Base-by-base conservation (phyloP, 176 grass and related monocot genomes). In the Juncus inflexus region DNA sequence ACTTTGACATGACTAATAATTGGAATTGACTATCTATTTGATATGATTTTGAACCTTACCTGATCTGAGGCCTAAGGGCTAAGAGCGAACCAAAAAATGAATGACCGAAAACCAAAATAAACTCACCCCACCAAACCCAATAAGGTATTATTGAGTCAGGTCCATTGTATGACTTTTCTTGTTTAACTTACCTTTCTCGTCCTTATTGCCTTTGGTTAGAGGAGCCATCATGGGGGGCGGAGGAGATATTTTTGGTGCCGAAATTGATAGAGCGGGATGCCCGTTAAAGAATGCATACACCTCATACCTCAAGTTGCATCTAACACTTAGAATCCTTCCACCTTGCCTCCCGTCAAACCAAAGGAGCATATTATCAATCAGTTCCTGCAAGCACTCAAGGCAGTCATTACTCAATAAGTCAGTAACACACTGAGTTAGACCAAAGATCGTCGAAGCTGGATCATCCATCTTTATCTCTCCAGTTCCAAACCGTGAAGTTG, bases 371-470 rank as follows among this genome's bases (percentile, higher is more conserved):
- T 12, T 4, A 3, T 12, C 3, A 19, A 45, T 12, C 12, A 68
- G 52, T 1, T 9, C 7, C 3, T 28, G 4, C 37, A 80, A 37
- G 36, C 78, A 81, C 3, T 5, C 0, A 13, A 2, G 0, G 47
- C 78, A 81, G 2, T 39, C 4, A 28, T 9, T n/a, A 61, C 3
- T 37, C 39, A 77, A 59, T 28, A 90, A 3, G 52, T 84, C 78
- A 19, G 74, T 76, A 3, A 51, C 81, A 74, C 86, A 90, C 69
- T 90, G 86, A 12, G 52, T 35, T 13, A 84, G 50, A 5, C 62
- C 62, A 9, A 84, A 84, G 64, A 81, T 77, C 42, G 12, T 62
- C 28, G 76, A 55, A 7, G 50, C 0, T 2, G 12, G 4, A 0
- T 1, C 4, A 14, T 42, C 16, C 52, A 69, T 68, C 0, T n/a